phyloP scores from a whole-genome alignment of 306 rosid genomes.

The Prosopis cineraria region DNA sequence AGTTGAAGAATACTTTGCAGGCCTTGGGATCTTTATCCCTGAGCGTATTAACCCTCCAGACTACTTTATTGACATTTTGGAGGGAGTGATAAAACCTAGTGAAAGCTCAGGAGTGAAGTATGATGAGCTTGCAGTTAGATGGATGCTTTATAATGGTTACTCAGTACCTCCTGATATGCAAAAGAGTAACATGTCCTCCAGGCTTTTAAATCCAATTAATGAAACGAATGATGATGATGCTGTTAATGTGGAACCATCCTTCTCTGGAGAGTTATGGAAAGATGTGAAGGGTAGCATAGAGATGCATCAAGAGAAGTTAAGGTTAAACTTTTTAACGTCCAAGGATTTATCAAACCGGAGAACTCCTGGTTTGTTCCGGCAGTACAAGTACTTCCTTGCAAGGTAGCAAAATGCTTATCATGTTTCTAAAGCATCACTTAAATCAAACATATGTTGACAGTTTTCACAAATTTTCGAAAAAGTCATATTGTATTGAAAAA shows the following conservation, averaged over 20 bases:
- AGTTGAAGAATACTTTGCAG: conserved; percentile 85
- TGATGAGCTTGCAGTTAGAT: conserved; percentile 75
- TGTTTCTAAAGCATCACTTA: neutral
- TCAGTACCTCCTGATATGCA: conserved; percentile 80
- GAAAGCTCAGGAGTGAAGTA: conserved; percentile 56
- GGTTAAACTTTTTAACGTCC: conserved; percentile 62
- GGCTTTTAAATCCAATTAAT: conserved; percentile 37
- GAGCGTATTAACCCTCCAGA: conserved; percentile 95
- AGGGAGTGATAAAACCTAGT: conserved; percentile 64
- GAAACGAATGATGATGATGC: conserved; percentile 45
- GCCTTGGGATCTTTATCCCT: conserved; percentile 81
- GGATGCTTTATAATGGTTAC: conserved; percentile 90
- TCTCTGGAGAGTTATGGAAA: conserved; percentile 91
- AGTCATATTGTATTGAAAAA: neutral
- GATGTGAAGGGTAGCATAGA: conserved; percentile 69
- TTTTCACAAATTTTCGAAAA: neutral
- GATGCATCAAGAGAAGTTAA: conserved; percentile 65
- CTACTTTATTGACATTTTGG: conserved; percentile 88
- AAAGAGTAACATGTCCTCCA: conserved; percentile 40
- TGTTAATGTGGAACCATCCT: conserved; percentile 52
- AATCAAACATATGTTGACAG: neutral
- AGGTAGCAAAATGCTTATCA: conserved; percentile 49
- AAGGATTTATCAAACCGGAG: conserved; percentile 77
- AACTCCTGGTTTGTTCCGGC: conserved; percentile 74
- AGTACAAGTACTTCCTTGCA: conserved; percentile 79